These are phyloP conservation scores for Stylosanthes scabra DNA, from an alignment of 331 rosid species.

Conservation along the genomic window DNA sequence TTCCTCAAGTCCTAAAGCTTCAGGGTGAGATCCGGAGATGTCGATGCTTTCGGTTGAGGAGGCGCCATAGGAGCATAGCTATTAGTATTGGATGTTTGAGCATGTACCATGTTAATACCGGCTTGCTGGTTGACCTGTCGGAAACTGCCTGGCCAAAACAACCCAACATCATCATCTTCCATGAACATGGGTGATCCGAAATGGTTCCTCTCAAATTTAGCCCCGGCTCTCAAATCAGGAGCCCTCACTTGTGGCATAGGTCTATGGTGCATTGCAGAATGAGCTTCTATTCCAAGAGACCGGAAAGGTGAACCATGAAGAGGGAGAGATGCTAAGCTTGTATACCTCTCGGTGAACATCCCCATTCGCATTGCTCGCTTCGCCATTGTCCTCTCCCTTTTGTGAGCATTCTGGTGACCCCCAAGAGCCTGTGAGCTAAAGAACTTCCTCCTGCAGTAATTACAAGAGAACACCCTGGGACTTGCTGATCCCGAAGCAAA, in stretches of 20 bases:
- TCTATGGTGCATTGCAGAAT: conserved; percentile 77
- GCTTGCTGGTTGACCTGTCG: conserved; percentile 63
- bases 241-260: conserved; percentile 45
- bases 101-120: conserved; percentile 34
- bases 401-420: conserved; percentile 98
- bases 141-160: conserved; percentile 95
- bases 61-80: conserved; percentile 40
- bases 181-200: conserved; percentile 60
- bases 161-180: conserved; percentile 79
- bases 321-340: conserved; percentile 91
- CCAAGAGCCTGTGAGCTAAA: conserved; percentile 97
- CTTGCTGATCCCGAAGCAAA: conserved; percentile 51
- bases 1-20: conserved; percentile 61
- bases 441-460: conserved; percentile 90
- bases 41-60: conserved; percentile 49
- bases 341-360: conserved; percentile 74
- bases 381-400: conserved; percentile 97
- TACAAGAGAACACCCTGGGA: conserved; percentile 87
- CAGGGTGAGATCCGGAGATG: conserved; percentile 85
- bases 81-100: conserved; percentile 49
- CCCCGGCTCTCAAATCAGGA: conserved; percentile 65
- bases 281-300: conserved; percentile 91
- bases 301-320: conserved; percentile 87
- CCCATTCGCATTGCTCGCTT: conserved; percentile 96
- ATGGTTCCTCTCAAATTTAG: conserved; percentile 69